Percentiles rank a stretch among this genome's conserved stretches.
Evolutionary conservation across 495 filamentous ascomycete genomes (phyloP).

Genomic region (Xylaria telfairii): DNA sequence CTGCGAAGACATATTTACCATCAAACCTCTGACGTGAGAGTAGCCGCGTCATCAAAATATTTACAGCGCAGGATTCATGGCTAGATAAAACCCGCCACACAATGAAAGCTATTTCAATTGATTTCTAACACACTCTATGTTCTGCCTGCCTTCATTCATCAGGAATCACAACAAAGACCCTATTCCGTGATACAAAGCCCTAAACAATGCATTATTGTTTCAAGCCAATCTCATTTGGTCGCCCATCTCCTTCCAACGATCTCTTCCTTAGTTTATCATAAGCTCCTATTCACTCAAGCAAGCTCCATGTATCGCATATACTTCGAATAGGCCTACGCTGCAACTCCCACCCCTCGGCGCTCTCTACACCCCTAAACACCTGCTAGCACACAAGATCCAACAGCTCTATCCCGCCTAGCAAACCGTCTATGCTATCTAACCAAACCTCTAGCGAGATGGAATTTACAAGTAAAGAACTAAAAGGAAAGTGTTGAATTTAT

Average conservation of each 20-base stretch:
- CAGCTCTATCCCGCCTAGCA: background rate
- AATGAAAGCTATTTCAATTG: background rate
- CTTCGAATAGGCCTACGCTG: background rate
- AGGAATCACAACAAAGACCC: background rate
- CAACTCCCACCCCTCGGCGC: background rate
- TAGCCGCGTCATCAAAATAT: background rate
- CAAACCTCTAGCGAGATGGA: background rate
- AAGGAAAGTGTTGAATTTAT: no score
- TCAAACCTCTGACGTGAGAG: background rate
- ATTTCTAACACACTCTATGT: background rate
- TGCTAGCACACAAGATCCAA: background rate
- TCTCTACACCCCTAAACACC: background rate
- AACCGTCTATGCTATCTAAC: no score
- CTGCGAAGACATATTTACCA: background rate
- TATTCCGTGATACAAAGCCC: background rate
- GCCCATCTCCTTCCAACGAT: background rate
- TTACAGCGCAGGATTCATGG: background rate
- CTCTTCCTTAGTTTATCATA: background rate
- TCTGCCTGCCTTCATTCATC: background rate
- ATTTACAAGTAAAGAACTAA: background rate
- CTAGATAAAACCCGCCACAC: background rate
- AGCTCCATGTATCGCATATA: background rate
- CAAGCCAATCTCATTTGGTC: background rate
- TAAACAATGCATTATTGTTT: background rate
- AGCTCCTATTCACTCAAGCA: background rate